Conservation (phyloP, 176 grass and related monocot species). For the Canna indica region DNA sequence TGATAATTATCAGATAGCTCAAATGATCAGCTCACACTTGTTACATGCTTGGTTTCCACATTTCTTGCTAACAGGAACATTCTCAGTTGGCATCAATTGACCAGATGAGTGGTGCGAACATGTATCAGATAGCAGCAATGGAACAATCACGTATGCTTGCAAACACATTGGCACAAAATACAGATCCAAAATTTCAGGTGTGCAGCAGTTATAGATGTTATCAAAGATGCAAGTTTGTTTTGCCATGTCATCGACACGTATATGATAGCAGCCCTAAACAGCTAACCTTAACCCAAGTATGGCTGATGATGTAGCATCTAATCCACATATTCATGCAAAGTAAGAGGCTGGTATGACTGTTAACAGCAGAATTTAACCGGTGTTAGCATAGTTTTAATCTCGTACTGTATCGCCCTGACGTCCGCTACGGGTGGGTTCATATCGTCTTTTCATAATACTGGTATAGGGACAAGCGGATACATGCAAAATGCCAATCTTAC, state of each 20-base stretch:
- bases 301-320: background rate
- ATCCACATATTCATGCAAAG: background rate
- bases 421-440: no score
- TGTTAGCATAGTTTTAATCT: no score
- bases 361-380: no score
- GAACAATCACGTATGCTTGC: constrained; percentile 95
- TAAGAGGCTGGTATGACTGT: no score
- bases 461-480: no score
- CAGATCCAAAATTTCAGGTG: constrained; percentile 98
- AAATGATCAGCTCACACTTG: background rate
- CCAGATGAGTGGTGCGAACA: constrained; percentile 44
- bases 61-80: constrained; percentile 42
- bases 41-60: background rate
- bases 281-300: background rate
- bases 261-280: no score
- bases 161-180: constrained; percentile 74
- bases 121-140: constrained; percentile 66
- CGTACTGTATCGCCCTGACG: no score
- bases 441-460: no score
- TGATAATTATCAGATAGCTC: background rate
- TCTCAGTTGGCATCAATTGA: constrained; percentile 64
- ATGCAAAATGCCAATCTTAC: no score
- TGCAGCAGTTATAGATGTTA: constrained; percentile 11
- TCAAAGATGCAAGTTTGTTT: no score
- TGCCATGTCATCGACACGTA: no score